Evolutionary conservation across 2,329 filamentous ascomycete genomes (phyloP).

Genomic region (Aureobasidium subglaciale): DNA sequence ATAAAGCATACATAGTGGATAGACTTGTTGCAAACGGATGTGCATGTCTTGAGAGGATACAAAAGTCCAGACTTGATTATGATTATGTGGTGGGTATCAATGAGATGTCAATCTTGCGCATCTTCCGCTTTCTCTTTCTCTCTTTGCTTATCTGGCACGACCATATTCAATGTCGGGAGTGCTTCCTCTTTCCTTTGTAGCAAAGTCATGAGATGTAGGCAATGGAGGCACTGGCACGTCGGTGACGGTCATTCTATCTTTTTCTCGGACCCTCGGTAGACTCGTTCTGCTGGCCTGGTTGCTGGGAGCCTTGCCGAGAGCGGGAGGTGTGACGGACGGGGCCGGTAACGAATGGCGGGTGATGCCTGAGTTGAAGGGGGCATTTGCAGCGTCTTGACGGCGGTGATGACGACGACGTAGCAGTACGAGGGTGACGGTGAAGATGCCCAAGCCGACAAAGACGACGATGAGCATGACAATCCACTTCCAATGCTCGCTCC

Average conservation of each 20-base stretch:
- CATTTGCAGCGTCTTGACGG: slow-evolving; percentile 48
- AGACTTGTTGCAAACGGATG: too few species aligned
- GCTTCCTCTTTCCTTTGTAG: background rate
- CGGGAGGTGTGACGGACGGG: slow-evolving; percentile 9
- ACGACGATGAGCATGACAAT: slow-evolving; percentile 74
- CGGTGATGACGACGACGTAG: slow-evolving; percentile 68
- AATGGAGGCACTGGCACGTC: slow-evolving; percentile 1
- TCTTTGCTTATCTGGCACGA: background rate
- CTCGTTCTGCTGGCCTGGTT: slow-evolving; percentile 13
- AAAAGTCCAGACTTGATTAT: background rate
- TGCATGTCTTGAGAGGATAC: too few species aligned
- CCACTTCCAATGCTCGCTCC: slow-evolving; percentile 67
- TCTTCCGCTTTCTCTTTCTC: too few species aligned
- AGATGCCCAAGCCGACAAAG: slow-evolving; percentile 57
- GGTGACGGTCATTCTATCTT: slow-evolving; percentile 9
- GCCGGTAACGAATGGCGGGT: slow-evolving; percentile 22
- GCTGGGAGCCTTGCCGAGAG: background rate
- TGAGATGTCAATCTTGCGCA: background rate
- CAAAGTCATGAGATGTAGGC: background rate
- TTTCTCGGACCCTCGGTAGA: slow-evolving; percentile 14
- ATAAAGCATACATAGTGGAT: too few species aligned
- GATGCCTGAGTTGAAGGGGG: slow-evolving; percentile 32
- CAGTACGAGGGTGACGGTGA: slow-evolving; percentile 62
- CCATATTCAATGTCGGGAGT: background rate
- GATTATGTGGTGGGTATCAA: slow-evolving; percentile 4